Conservation (phyloP, 2,329 filamentous ascomycete genomes). For the Sordariomycetes sp. region DNA sequence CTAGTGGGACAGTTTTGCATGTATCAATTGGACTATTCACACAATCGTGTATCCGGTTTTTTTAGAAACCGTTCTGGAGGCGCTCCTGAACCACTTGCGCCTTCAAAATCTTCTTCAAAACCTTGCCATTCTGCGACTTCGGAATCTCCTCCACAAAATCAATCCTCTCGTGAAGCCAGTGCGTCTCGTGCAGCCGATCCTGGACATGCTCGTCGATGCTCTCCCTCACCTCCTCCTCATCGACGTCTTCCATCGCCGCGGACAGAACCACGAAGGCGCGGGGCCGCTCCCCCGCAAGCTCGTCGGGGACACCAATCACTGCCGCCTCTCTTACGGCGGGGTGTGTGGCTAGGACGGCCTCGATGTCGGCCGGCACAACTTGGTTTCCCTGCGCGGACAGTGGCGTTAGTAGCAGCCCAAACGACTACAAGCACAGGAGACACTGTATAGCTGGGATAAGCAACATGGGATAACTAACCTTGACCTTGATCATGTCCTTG, state of each 20-base stretch:
- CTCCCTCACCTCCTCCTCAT: constrained; percentile 19
- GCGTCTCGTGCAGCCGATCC: constrained; percentile 43
- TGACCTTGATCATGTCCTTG: constrained; percentile 33
- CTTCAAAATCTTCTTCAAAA: constrained; percentile 45
- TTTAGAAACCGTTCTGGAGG: neutral
- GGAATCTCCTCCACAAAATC: constrained; percentile 45
- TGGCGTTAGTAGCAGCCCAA: constrained; percentile 62
- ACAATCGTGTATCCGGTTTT: neutral
- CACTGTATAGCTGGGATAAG: too few species aligned
- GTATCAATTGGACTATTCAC: too few species aligned
- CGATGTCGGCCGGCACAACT: neutral
- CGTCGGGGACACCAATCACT: constrained; percentile 59
- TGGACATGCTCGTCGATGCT: constrained; percentile 37
- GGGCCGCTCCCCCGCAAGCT: constrained; percentile 49
- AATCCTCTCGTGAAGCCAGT: constrained; percentile 39
- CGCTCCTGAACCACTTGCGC: constrained; percentile 16
- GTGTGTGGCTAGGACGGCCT: neutral
- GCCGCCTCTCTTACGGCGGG: constrained; percentile 57
- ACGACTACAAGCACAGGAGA: too few species aligned
- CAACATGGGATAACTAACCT: constrained; percentile 44
- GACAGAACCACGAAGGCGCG: constrained; percentile 51
- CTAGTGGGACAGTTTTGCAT: neutral
- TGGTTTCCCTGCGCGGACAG: constrained; percentile 34
- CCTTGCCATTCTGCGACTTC: constrained; percentile 53
- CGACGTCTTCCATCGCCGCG: neutral